Evolutionary conservation across 108 stramenopile species (phyloP).

Genomic region (Phaeodactylum tricornutum): DNA sequence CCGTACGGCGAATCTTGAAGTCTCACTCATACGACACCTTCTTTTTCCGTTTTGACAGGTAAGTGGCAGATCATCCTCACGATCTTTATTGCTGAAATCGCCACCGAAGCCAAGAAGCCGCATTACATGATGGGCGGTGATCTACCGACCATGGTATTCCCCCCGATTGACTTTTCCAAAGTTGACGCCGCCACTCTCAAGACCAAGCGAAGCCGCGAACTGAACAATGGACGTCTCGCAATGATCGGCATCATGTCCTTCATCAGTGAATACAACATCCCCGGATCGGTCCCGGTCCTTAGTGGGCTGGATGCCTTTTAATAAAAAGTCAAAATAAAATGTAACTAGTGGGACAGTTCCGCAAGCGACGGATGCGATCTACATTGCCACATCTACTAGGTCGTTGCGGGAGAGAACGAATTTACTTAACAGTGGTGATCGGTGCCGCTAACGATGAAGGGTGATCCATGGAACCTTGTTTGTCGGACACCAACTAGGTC

Average conservation of each 20-base stretch:
- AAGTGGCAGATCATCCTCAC: slow-evolving; percentile 76
- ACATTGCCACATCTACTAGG: too few relatives aligned
- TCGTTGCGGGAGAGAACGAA: too few relatives aligned
- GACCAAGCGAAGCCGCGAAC: slow-evolving; percentile 45
- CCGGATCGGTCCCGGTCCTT: slow-evolving; percentile 59
- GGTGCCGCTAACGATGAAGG: too few relatives aligned
- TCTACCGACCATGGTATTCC: slow-evolving; percentile 71
- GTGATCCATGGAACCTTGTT: too few relatives aligned
- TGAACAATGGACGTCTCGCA: slow-evolving; percentile 48
- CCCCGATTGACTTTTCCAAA: slow-evolving; percentile 72
- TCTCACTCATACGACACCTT: background rate
- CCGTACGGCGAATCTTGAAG: background rate
- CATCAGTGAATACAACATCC: slow-evolving; percentile 52
- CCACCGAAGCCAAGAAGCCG: slow-evolving; percentile 49
- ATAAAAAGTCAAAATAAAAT: background rate
- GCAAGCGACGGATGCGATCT: too few relatives aligned
- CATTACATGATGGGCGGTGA: slow-evolving; percentile 84
- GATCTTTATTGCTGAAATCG: slow-evolving; percentile 67
- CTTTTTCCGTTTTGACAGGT: slow-evolving; percentile 14
- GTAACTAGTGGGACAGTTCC: too few relatives aligned
- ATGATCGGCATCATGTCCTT: slow-evolving; percentile 80
- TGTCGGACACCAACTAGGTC: too few relatives aligned
- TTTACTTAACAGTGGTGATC: too few relatives aligned
- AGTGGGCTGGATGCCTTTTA: slow-evolving; percentile 1
- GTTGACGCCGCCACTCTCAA: slow-evolving; percentile 46